Base-by-base conservation (phyloP, 2,329 filamentous ascomycete genomes). In the Colletotrichum lupini region DNA sequence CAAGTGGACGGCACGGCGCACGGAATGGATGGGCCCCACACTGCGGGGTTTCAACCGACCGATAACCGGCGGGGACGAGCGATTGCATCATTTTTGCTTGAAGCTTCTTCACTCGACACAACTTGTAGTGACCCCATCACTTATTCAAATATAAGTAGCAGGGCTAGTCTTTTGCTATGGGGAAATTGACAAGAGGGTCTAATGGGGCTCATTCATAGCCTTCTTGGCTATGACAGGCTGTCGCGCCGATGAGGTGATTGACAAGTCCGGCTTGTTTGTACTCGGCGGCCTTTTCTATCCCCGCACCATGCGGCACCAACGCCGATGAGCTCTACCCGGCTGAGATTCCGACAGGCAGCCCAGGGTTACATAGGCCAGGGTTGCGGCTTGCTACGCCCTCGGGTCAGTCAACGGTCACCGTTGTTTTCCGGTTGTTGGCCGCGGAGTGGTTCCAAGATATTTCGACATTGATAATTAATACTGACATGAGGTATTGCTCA, bases 1-100 rank as follows among this genome's bases (percentile, higher is more conserved):
- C 55, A 42, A 65, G 52, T n/a, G 57, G 30, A 67, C 67, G 67
- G 67, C 22, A 60, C 46, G 35, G 70, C 70, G 61, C 32, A 70
- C 70, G 70, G 67, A 65, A 73, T 65, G 67, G 60, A 66, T 24
- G 26, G 52, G 67, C 67, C 60, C 70, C 69, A 72, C 70, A 30
- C 14, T 70, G 70, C 67, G 67, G 70, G 70, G 70, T 70, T 66
- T 57, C 60, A 65, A 73, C 56, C 35, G 35, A 56, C 70, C 70
- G 70, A 73, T 73, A 73, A 70, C 70, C 66, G 70, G 70, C 66
- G 60, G 55, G 60, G 67, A n/a, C 11, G 28, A 35, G 19, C 26
- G 60, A 70, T 73, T 70, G 70, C 67, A 70, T 65, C 70, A 73
- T 73, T 69, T 64, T 46, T 28, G 28, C 35, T 24, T 24, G 16